phyloP scores from a whole-genome alignment of 768 basidiomycete species.

The Boletus patriciae region DNA sequence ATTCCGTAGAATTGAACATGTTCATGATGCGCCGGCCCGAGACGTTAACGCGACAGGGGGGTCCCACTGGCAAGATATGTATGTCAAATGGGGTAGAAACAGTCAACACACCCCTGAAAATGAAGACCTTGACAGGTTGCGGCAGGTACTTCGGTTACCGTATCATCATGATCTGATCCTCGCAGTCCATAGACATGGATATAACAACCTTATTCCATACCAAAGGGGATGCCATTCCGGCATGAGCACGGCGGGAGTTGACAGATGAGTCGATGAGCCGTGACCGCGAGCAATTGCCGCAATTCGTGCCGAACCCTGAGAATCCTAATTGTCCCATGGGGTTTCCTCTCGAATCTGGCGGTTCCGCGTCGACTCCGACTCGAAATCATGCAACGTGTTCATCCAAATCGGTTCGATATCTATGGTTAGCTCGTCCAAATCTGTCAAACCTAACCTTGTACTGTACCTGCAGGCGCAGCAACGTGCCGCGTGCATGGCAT shows the following conservation, averaged over 20 bases:
- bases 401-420: neutral
- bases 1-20: neutral
- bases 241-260: neutral
- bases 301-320: neutral
- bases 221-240: neutral
- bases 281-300: neutral
- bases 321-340: neutral
- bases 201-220: constrained; percentile 5
- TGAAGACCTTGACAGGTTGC: neutral
- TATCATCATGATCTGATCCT: neutral
- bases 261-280: neutral
- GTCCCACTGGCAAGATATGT: neutral
- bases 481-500: neutral
- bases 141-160: neutral
- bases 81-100: neutral
- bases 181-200: neutral
- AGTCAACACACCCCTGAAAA: neutral
- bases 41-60: neutral
- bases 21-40: constrained; percentile 3
- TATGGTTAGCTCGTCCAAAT: constrained; percentile 7
- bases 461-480: constrained; percentile 3
- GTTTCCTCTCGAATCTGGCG: neutral
- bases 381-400: constrained; percentile 5
- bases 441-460: constrained; percentile 27
- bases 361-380: constrained; percentile 12